Conservation (phyloP, 805 yeast genomes). For the Hagleromyces aurorensis region DNA sequence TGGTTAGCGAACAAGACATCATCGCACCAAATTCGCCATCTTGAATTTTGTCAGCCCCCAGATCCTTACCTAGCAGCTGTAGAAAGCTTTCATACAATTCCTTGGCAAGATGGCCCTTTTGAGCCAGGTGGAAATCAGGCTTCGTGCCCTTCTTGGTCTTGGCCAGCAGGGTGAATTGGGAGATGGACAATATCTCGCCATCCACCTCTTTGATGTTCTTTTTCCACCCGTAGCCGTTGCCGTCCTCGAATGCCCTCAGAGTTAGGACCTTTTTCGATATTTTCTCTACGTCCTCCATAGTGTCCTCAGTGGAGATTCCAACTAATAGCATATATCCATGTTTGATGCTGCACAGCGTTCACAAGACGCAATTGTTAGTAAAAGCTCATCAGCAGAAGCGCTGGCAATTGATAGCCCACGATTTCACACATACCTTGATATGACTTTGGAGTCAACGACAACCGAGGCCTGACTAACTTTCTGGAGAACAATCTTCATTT, state of each 20-base stretch:
- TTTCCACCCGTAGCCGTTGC: constrained; percentile 69
- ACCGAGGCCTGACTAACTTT: constrained; percentile 86
- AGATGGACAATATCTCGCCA: constrained; percentile 76
- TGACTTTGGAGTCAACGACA: constrained; percentile 59
- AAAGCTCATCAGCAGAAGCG: constrained; percentile 1
- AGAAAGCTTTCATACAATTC: constrained; percentile 44
- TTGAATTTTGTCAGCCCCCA: constrained; percentile 59
- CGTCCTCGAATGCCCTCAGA: constrained; percentile 70
- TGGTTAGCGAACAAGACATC: constrained; percentile 87
- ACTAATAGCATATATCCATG: constrained; percentile 75
- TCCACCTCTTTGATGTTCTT: constrained; percentile 52
- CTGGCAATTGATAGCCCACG: constrained; percentile 1
- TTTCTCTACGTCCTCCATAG: constrained; percentile 61
- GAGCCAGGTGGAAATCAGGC: constrained; percentile 92
- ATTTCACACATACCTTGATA: constrained; percentile 47
- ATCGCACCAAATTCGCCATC: constrained; percentile 94
- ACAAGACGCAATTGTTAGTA: too few species aligned
- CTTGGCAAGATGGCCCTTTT: constrained; percentile 56
- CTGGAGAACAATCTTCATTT: constrained; percentile 86
- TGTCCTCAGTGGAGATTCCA: constrained; percentile 76
- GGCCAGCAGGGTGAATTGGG: constrained; percentile 88
- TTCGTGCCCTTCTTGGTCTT: constrained; percentile 84
- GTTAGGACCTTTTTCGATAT: constrained; percentile 58
- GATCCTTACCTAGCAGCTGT: constrained; percentile 35
- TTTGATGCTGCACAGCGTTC: constrained; percentile 39